A percentile compares a stretch with the other conserved stretches of the same genome.
These are phyloP conservation scores for Globisporangium yorkense DNA, from an alignment of 352 stramenopile species.

Conservation along the genomic window DNA sequence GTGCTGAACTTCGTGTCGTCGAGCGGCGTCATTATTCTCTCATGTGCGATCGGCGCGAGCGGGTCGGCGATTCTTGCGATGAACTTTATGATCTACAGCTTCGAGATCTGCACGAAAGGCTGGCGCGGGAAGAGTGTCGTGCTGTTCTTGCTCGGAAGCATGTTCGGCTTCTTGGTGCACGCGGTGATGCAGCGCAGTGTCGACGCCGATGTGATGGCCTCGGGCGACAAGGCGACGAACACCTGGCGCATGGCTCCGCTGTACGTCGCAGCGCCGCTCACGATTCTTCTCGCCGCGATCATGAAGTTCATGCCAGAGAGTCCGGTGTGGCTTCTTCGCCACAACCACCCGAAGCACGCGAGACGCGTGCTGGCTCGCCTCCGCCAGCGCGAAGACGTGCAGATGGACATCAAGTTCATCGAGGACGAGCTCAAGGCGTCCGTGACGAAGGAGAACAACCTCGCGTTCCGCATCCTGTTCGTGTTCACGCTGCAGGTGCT, in stretches of 20 bases:
- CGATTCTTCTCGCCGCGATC: conserved; percentile 47
- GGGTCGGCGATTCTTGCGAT: conserved; percentile 63
- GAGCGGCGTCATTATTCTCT: conserved; percentile 45
- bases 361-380: conserved; percentile 46
- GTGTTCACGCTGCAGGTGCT: conserved; percentile 55
- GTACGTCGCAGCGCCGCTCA: conserved; percentile 49
- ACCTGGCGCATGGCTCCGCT: conserved; percentile 62
- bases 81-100: conserved; percentile 79
- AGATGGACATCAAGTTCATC: conserved; percentile 47
- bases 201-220: conserved; percentile 32
- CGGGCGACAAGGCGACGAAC: conserved; percentile 28
- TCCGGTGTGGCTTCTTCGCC: conserved; percentile 64
- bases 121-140: conserved; percentile 83
- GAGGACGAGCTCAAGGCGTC: conserved; percentile 47
- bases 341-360: conserved; percentile 51
- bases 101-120: conserved; percentile 82
- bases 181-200: conserved; percentile 48
- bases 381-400: conserved; percentile 64
- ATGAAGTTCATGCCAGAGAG: conserved; percentile 76
- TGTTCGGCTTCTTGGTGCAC: conserved; percentile 65
- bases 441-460: conserved; percentile 35
- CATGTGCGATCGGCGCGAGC: conserved; percentile 42
- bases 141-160: conserved; percentile 72
- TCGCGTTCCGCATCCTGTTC: conserved; percentile 59
- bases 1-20: conserved; percentile 56